Conservation (phyloP, 2,329 filamentous ascomycete genomes). For the Thyridium curvatum region DNA sequence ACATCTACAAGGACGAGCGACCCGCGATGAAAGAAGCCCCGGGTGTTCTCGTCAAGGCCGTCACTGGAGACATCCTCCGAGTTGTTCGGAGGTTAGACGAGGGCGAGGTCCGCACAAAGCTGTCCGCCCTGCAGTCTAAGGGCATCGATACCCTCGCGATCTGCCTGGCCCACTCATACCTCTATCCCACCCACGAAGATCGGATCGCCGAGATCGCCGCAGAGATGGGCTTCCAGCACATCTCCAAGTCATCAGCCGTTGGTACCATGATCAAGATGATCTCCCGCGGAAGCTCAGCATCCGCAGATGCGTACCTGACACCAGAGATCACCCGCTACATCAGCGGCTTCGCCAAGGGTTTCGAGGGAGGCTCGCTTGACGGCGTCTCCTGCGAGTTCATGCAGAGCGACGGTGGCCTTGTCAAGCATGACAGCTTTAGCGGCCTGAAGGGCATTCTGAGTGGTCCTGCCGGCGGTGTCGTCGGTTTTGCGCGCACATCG, state of each 20-base stretch:
- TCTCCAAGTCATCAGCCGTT: slow-evolving; percentile 60
- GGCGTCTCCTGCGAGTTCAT: slow-evolving; percentile 65
- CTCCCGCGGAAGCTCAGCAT: slow-evolving; percentile 62
- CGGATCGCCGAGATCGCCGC: slow-evolving; percentile 55
- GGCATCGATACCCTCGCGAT: slow-evolving; percentile 62
- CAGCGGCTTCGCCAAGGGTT: slow-evolving; percentile 58
- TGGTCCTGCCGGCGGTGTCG: slow-evolving; percentile 62
- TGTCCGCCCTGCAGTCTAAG: slow-evolving; percentile 51
- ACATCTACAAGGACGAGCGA: not conserved
- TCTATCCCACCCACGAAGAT: slow-evolving; percentile 61
- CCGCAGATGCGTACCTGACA: slow-evolving; percentile 70
- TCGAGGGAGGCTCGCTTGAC: slow-evolving; percentile 52
- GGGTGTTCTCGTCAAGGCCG: slow-evolving; percentile 45
- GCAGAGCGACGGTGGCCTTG: slow-evolving; percentile 52
- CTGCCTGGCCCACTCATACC: slow-evolving; percentile 66
- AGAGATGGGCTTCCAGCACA: slow-evolving; percentile 62
- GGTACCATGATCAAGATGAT: slow-evolving; percentile 74
- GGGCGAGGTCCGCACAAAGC: slow-evolving; percentile 42
- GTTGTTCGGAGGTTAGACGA: slow-evolving; percentile 52
- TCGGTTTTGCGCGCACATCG: slow-evolving; percentile 67
- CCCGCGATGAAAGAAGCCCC: not conserved
- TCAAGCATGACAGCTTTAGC: slow-evolving; percentile 10
- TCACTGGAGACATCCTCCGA: slow-evolving; percentile 60
- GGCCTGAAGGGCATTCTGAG: slow-evolving; percentile 54
- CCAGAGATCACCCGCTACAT: slow-evolving; percentile 68